Base-by-base conservation (phyloP, 1,284 basidiomycete genomes). In the Cutaneotrichosporon sp. region DNA sequence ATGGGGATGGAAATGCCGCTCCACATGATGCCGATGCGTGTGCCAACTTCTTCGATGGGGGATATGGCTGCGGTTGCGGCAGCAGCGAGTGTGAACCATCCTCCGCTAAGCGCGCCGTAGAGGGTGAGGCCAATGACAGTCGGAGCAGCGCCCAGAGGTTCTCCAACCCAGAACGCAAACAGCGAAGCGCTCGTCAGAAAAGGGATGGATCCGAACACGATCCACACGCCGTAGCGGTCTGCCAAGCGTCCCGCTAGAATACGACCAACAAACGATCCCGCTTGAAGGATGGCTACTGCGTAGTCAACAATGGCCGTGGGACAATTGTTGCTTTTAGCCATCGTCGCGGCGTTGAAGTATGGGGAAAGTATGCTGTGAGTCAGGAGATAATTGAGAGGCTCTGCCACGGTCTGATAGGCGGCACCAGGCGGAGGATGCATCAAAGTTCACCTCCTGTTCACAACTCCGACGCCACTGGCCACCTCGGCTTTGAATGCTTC, bases 21-120 rank as follows among this genome's bases (percentile, higher is more conserved):
- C 68, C 70, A 73, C 52, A 73, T 55, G 68, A 75, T 70, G 13
- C 73, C 72, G 30, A 75, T 55, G 12, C 72, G 47, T 52, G 67
- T 66, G 1, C 73, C 73, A 40, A 70, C 65, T 48, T 57, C 55
- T 1, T 30, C 14, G 3, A 47, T 35, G 2, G 55, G 55, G 10
- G 51, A 50, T 17, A 58, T 54, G 34, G 47, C 46, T 0, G 56
- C 56, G 12, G 50, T 54, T 8, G 52, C 52, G 1, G 69, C 67
- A 4, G 69, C 66, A 0, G 70, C 66, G 17, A 74, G 57, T 0
- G 70, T 64, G 21, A 73, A 64, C 62, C 69, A 73, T 0, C 63
- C 69, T 30, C 73, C 73, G 53, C 60, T 63, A 12, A 56, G 47
- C 17, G 56, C 49, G 9, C 72, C 73, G 47, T 69, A 75, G 9